phyloP scores from a whole-genome alignment of 495 filamentous ascomycete species.

The Aspergillus bridgeri region DNA sequence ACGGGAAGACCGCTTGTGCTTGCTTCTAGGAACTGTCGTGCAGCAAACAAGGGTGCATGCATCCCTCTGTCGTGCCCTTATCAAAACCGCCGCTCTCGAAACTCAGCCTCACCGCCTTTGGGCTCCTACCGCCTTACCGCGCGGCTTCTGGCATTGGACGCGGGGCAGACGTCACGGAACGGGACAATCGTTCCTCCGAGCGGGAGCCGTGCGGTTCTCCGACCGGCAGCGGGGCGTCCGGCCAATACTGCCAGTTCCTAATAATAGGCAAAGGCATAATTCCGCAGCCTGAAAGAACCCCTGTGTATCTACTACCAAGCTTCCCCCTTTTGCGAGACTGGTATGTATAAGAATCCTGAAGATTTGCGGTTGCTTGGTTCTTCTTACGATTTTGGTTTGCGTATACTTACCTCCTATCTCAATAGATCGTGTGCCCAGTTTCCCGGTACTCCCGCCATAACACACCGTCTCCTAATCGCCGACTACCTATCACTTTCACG shows the following conservation, averaged over 20 bases:
- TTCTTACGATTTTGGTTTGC: not conserved
- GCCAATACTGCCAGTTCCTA: not conserved
- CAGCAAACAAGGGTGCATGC: conserved; percentile 13
- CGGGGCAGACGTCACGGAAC: conserved; percentile 12
- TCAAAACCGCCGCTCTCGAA: conserved; percentile 11
- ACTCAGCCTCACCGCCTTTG: conserved; percentile 14
- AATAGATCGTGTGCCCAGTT: conserved; percentile 5
- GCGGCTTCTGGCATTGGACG: conserved; percentile 14
- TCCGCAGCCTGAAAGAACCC: not conserved
- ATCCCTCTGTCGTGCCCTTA: conserved; percentile 1
- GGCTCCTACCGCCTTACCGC: not conserved
- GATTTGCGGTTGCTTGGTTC: not conserved
- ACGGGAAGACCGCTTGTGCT: not conserved
- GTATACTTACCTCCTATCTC: conserved; percentile 7
- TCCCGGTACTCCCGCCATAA: conserved; percentile 6
- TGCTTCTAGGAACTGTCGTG: not conserved
- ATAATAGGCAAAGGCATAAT: not conserved
- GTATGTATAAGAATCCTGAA: not conserved
- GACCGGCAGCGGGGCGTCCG: conserved; percentile 10
- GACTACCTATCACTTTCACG: not conserved
- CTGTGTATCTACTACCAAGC: not conserved
- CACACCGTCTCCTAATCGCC: conserved; percentile 10
- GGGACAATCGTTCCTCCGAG: conserved; percentile 16
- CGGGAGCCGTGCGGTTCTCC: not conserved
- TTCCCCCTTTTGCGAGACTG: not conserved